Conservation (phyloP, 305 asterid species). For the Rubia occidens region DNA sequence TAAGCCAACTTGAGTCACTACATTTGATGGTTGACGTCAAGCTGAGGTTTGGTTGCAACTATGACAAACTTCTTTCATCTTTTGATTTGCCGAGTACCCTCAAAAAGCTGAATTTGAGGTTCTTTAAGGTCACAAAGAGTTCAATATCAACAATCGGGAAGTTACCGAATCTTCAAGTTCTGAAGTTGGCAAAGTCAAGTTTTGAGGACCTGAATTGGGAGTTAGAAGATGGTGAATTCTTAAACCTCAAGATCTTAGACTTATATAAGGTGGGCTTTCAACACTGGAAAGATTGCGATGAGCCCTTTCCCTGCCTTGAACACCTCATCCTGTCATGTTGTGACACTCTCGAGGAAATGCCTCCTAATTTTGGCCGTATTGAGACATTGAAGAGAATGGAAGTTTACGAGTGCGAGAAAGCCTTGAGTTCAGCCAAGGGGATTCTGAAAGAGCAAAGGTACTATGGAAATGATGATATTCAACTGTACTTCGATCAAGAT, state of each 20-base stretch:
- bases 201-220: constrained; percentile 7
- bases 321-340: neutral
- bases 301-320: no score
- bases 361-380: neutral
- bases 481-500: neutral
- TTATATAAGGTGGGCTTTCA: neutral
- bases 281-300: no score
- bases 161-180: constrained; percentile 17
- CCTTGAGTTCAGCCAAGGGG: constrained; percentile 1
- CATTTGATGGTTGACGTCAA: neutral
- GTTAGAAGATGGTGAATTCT: constrained; percentile 3
- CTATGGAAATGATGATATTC: neutral
- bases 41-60: neutral
- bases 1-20: constrained; percentile 12
- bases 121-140: neutral
- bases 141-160: constrained; percentile 7
- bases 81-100: constrained; percentile 9
- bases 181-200: neutral
- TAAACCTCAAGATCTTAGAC: constrained; percentile 9
- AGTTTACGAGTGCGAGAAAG: neutral
- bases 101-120: neutral
- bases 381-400: constrained; percentile 9
- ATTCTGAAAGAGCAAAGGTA: neutral
- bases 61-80: neutral
- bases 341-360: neutral